phyloP scores from a whole-genome alignment of 495 filamentous ascomycete genomes.

The Tuber umbilicatum region DNA sequence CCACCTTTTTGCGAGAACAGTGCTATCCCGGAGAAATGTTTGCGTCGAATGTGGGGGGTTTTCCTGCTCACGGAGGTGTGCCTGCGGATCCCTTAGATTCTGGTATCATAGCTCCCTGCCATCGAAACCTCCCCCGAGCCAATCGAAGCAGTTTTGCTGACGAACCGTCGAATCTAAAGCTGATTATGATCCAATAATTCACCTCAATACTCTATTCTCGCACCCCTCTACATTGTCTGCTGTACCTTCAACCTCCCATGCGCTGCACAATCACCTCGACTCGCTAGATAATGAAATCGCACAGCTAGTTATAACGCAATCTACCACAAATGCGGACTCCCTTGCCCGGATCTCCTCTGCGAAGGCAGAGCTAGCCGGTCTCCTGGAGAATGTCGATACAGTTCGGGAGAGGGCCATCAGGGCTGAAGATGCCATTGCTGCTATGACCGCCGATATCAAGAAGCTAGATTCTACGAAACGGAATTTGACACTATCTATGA shows the following conservation, averaged over 20 bases:
- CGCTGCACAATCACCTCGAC: slow-evolving; percentile 71
- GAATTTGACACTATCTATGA: slow-evolving; percentile 96
- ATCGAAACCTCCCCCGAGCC: slow-evolving; percentile 7
- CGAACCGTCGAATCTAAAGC: slow-evolving; percentile 48
- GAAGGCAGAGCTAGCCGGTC: slow-evolving; percentile 75
- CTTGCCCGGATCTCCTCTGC: slow-evolving; percentile 84
- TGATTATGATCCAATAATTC: slow-evolving; percentile 87
- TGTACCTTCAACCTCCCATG: slow-evolving; percentile 62
- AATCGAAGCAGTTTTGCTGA: slow-evolving; percentile 34
- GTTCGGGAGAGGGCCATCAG: slow-evolving; percentile 82
- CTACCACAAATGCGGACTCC: slow-evolving; percentile 77
- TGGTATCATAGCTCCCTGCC: slow-evolving; percentile 21
- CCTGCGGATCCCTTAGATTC: slow-evolving; percentile 35
- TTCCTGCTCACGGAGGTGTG: slow-evolving; percentile 25
- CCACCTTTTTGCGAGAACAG: not conserved
- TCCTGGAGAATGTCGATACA: slow-evolving; percentile 93
- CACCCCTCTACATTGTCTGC: slow-evolving; percentile 81
- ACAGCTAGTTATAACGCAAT: slow-evolving; percentile 68
- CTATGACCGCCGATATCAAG: slow-evolving; percentile 99
- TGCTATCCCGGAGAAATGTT: slow-evolving; percentile 18
- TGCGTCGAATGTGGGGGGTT: slow-evolving; percentile 25
- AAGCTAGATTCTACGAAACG: slow-evolving; percentile 91
- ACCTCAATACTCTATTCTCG: slow-evolving; percentile 90
- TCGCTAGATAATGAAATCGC: slow-evolving; percentile 76
- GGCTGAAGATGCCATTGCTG: slow-evolving; percentile 92